These are phyloP conservation scores for Salix caprea DNA, from an alignment of 345 rosid species.

Conservation along the genomic window DNA sequence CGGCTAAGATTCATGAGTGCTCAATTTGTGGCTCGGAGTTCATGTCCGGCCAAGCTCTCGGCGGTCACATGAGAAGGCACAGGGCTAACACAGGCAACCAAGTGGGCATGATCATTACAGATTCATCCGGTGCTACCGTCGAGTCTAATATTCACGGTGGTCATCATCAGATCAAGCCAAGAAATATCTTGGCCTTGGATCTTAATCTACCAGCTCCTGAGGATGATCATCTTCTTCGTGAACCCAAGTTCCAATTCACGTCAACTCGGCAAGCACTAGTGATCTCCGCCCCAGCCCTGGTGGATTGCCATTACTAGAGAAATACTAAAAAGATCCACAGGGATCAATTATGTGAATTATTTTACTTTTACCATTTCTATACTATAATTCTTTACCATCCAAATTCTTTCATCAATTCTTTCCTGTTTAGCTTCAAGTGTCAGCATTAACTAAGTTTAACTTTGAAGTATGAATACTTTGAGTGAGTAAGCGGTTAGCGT, in stretches of 20 bases:
- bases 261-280: slow-evolving; percentile 42
- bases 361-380: background rate
- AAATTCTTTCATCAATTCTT: slow-evolving; percentile 33
- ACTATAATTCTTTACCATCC: slow-evolving; percentile 12
- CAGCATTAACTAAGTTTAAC: background rate
- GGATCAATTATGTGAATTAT: slow-evolving; percentile 41
- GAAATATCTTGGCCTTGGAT: slow-evolving; percentile 60
- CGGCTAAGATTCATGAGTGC: slow-evolving; percentile 71
- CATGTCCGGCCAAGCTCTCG: slow-evolving; percentile 90
- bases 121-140: background rate
- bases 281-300: slow-evolving; percentile 65
- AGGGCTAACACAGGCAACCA: slow-evolving; percentile 35
- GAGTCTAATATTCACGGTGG: background rate
- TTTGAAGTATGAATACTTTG: slow-evolving; percentile 64
- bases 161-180: slow-evolving; percentile 30
- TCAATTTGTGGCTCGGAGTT: slow-evolving; percentile 91
- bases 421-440: background rate
- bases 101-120: background rate
- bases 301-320: slow-evolving; percentile 77
- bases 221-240: slow-evolving; percentile 36
- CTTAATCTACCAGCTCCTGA: slow-evolving; percentile 95
- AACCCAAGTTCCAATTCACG: slow-evolving; percentile 57
- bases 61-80: slow-evolving; percentile 99
- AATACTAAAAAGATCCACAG: background rate
- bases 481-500: slow-evolving; percentile 82